Conservation (phyloP, 2,329 filamentous ascomycete species). For the Fusarium sp. region DNA sequence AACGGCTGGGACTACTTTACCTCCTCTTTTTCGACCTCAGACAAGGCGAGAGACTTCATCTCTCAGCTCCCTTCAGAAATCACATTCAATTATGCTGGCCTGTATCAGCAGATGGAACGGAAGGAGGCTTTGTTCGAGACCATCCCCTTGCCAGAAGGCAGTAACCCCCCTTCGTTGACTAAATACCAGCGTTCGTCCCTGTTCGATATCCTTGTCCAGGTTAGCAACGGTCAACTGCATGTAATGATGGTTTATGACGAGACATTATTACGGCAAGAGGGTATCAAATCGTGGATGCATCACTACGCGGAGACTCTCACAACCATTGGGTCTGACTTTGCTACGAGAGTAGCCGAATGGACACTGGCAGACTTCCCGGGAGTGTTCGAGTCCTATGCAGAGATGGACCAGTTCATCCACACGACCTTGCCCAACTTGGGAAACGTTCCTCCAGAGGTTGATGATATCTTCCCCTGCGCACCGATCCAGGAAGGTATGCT, state of each 20-base stretch:
- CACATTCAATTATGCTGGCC: background rate
- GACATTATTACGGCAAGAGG: background rate
- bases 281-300: background rate
- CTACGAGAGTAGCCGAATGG: background rate
- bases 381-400: background rate
- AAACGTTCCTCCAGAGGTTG: background rate
- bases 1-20: constrained; percentile 1
- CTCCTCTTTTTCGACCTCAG: background rate
- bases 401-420: background rate
- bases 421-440: background rate
- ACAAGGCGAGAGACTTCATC: too few relatives aligned
- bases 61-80: too few relatives aligned
- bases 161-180: background rate
- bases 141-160: background rate
- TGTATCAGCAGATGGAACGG: background rate
- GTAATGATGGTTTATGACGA: background rate
- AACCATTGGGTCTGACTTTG: background rate
- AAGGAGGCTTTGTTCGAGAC: background rate
- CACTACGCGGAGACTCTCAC: background rate
- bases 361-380: background rate
- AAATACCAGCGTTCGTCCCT: background rate
- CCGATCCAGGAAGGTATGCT: background rate
- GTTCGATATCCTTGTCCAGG: background rate
- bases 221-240: background rate
- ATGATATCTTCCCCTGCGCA: background rate